Evolutionary conservation across 2,329 filamentous ascomycete genomes (phyloP), one percentile per base, ranked within the genome.

Genomic region (Colletotrichum falcatum): DNA sequence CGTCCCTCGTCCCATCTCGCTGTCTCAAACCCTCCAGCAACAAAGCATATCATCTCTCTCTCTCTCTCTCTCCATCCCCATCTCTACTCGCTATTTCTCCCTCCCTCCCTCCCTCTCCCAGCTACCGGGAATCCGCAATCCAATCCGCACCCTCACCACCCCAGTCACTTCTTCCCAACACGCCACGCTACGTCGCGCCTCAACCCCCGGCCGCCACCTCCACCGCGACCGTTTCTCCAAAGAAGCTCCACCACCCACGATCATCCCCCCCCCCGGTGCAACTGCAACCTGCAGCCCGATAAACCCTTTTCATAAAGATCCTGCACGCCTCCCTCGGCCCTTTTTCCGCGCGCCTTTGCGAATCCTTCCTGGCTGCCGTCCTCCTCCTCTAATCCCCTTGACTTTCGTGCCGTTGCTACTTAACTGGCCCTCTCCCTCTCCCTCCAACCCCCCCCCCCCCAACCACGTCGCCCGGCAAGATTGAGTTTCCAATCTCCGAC

Each of bases 251-350:
- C n/a, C n/a, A 71, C 68, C 54, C 59, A 71, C 64, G 68, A 71
- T 71, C 68, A 59, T 63, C 64, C 51, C 64, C 58, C 58, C 30
- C 30, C 30, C n/a, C n/a, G 30, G 68, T 71, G 68, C 53, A 59
- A 71, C 68, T 71, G 68, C 59, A 70, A 67, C 67, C 67, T 70
- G 58, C 64, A 54, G 42, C 42, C 68, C 58, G 68, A 68, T 68
- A 71, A 63, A 67, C 44, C 37, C 30, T 18, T 68, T 37, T 59
- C 64, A 71, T 71, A 71, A 61, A 71, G 65, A 62, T 56, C 48
- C 44, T 51, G 62, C 53, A 49, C 59, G 28, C 37, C 37, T 42
- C 53, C 37, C 59, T n/a, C 12, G 33, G 53, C 33, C 33, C 54
- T 48, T 55, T 56, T 26, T 20, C 42, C 35, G 18, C 8, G 30